phyloP scores from a whole-genome alignment of 2,329 filamentous ascomycete genomes.

The Lomentospora prolificans region DNA sequence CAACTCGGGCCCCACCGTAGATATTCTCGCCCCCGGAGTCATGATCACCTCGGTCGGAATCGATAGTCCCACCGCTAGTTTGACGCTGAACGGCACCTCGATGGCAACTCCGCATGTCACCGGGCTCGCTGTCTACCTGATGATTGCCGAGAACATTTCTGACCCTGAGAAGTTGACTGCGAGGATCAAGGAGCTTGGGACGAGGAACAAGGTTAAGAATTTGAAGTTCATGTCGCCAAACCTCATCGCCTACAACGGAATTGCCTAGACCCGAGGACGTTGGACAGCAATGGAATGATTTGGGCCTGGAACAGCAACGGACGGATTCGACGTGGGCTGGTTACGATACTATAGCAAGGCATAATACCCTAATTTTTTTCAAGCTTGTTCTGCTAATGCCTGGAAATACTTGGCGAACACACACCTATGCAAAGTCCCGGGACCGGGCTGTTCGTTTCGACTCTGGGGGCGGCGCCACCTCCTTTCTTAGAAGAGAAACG shows the following conservation, averaged over 20 bases:
- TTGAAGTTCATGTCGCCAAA: conserved; percentile 36
- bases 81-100: not conserved
- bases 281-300: too few relatives aligned
- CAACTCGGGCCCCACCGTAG: conserved; percentile 30
- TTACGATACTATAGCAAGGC: too few relatives aligned
- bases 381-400: too few relatives aligned
- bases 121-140: conserved; percentile 30
- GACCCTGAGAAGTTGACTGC: conserved; percentile 35
- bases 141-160: conserved; percentile 30
- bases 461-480: too few relatives aligned
- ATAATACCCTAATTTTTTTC: too few relatives aligned
- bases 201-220: conserved; percentile 28
- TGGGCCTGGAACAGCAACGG: too few relatives aligned
- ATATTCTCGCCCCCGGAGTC: conserved; percentile 29
- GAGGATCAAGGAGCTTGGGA: conserved; percentile 33
- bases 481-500: too few relatives aligned
- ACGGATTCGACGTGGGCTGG: too few relatives aligned
- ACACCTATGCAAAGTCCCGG: too few relatives aligned
- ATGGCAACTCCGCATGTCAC: not conserved
- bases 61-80: conserved; percentile 12
- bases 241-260: conserved; percentile 46
- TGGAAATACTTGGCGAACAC: too few relatives aligned
- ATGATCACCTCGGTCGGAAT: conserved; percentile 21
- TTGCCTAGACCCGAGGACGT: conserved; percentile 12
- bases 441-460: too few relatives aligned